Evolutionary conservation across 225 moss, liverwort and hornwort genomes (phyloP).

Genomic region (Neckera pumila): DNA sequence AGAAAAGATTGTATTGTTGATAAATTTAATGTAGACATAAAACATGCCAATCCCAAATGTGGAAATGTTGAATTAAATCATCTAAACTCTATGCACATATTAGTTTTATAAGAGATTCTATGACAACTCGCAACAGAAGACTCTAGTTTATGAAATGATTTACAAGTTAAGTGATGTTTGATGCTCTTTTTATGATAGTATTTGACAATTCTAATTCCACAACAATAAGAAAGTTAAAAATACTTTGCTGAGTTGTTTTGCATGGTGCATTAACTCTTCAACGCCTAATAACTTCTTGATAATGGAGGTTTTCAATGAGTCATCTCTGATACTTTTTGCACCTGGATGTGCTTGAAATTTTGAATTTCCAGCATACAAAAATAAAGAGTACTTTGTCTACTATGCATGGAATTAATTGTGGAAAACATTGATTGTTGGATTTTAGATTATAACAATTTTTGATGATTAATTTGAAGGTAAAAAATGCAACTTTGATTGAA

Average conservation of each 20-base stretch:
- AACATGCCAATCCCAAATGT: not conserved
- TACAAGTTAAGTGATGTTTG: not conserved
- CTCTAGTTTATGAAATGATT: not conserved
- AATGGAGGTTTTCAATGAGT: no score
- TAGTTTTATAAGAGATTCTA: not conserved
- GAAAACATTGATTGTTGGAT: no score
- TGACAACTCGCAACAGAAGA: rapidly evolving
- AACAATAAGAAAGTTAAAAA: not conserved
- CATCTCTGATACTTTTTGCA: no score
- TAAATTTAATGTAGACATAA: not conserved
- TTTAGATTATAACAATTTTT: no score
- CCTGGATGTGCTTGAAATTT: no score
- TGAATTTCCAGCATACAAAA: no score
- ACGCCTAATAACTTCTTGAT: no score
- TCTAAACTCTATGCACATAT: not conserved
- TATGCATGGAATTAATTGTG: no score
- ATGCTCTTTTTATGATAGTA: not conserved
- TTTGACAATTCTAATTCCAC: not conserved
- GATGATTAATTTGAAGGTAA: no score
- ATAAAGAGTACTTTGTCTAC: no score
- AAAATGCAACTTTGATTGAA: no score
- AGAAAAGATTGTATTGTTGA: not conserved
- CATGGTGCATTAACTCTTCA: no score
- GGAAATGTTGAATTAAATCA: not conserved
- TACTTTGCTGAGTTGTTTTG: not conserved